A percentile compares a stretch with the other conserved stretches of the same genome.
Conservation (phyloP, 2,329 filamentous ascomycete genomes). For the Pseudogymnoascus sp. region DNA sequence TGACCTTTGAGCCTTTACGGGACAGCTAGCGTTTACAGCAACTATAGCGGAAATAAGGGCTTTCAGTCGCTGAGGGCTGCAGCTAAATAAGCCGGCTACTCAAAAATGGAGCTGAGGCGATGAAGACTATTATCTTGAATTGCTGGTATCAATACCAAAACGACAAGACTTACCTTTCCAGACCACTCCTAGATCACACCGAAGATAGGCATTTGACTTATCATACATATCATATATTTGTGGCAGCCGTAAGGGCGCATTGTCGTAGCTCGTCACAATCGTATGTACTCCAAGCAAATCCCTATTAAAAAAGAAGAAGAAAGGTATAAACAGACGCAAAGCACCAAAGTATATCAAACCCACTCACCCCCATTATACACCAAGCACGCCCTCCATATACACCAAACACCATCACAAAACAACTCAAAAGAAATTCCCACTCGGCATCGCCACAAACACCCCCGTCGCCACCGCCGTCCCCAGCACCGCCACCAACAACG, state of each 20-base stretch:
- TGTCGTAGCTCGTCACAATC: background rate
- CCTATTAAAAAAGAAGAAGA: slow-evolving; percentile 1
- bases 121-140: background rate
- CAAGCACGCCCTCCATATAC: background rate
- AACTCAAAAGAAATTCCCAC: slow-evolving; percentile 38
- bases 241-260: background rate
- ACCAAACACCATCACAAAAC: background rate
- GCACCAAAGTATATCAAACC: background rate
- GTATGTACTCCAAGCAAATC: background rate
- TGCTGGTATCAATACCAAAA: background rate
- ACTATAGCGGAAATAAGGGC: background rate
- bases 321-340: background rate
- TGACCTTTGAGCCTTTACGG: background rate
- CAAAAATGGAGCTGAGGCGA: too few relatives aligned
- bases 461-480: slow-evolving; percentile 48
- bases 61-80: background rate
- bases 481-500: slow-evolving; percentile 50
- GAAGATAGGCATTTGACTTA: background rate
- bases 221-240: background rate
- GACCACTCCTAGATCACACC: background rate
- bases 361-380: background rate
- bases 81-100: background rate
- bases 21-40: background rate
- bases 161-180: background rate
- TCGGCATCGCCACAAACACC: slow-evolving; percentile 60